Percentiles rank a stretch among this genome's conserved stretches.
phyloP scores from a whole-genome alignment of 2,329 filamentous ascomycete genomes.

The Atkinsonella texensis region DNA sequence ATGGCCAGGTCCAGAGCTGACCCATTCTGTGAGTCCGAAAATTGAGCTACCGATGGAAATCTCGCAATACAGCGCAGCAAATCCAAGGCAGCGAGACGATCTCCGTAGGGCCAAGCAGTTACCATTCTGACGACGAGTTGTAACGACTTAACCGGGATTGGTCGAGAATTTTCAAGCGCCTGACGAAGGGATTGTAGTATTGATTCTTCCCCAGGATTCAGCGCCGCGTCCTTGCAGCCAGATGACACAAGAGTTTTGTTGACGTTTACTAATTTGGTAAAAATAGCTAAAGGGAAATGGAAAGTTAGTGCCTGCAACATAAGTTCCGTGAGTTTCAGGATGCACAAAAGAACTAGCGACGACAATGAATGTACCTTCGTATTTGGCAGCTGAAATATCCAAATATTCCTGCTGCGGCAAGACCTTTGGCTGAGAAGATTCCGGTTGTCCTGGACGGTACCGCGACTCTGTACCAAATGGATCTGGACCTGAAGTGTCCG shows the following conservation, averaged over 20 bases:
- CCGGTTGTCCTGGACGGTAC: conserved; percentile 54
- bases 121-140: conserved; percentile 58
- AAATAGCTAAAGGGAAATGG: conserved; percentile 41
- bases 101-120: conserved; percentile 67
- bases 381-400: conserved; percentile 62
- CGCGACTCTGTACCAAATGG: conserved; percentile 68
- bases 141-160: conserved; percentile 39
- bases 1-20: conserved; percentile 48
- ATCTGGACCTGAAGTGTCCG: conserved; percentile 44
- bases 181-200: conserved; percentile 48
- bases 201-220: conserved; percentile 61
- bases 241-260: conserved; percentile 61
- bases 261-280: conserved; percentile 64
- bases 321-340: background rate
- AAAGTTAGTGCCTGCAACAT: background rate
- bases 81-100: conserved; percentile 75
- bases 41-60: conserved; percentile 52
- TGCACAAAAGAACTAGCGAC: too few species aligned
- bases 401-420: conserved; percentile 74
- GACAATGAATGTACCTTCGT: conserved; percentile 30
- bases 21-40: conserved; percentile 36
- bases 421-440: conserved; percentile 40
- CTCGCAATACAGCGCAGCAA: conserved; percentile 73
- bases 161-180: conserved; percentile 48
- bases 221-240: conserved; percentile 59